Conservation (phyloP, 805 yeast species). For the Isabelozyma pseudorhagii region DNA sequence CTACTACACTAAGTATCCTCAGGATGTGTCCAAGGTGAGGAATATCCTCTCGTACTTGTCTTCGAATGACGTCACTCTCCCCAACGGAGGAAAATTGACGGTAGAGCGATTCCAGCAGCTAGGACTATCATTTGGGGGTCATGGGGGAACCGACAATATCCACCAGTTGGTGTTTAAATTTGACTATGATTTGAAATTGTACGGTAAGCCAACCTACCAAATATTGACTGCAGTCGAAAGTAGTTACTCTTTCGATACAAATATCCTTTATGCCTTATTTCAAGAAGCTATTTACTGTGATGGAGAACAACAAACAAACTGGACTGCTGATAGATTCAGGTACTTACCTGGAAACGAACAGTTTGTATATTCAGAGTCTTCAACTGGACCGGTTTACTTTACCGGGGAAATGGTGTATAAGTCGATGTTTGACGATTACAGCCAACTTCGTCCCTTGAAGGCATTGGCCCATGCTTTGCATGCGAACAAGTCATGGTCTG, state of each 20-base stretch:
- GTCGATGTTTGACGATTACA: conserved; percentile 48
- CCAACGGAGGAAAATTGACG: conserved; percentile 49
- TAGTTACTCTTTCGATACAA: conserved; percentile 47
- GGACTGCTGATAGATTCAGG: conserved; percentile 49
- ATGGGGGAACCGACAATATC: conserved; percentile 47
- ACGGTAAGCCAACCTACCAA: conserved; percentile 36
- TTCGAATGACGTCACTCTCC: conserved; percentile 31
- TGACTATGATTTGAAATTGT: conserved; percentile 31
- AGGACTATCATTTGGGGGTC: conserved; percentile 50
- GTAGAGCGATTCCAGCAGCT: conserved; percentile 52
- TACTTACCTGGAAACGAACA: conserved; percentile 17
- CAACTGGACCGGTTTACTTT: conserved; percentile 31
- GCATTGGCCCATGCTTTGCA: conserved; percentile 39
- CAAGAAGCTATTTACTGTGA: conserved; percentile 60
- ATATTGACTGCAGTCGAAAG: conserved; percentile 32
- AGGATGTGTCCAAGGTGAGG: conserved; percentile 38
- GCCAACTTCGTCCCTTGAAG: conserved; percentile 38
- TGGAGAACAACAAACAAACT: conserved; percentile 32
- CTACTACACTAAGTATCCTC: conserved; percentile 48
- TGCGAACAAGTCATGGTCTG: conserved; percentile 30
- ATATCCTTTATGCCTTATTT: conserved; percentile 50
- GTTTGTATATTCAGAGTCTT: conserved; percentile 18
- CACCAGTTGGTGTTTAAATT: conserved; percentile 44
- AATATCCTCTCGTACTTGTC: conserved; percentile 32
- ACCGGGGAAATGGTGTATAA: conserved; percentile 58